Evolutionary conservation across 345 rosid species (phyloP).

Genomic region (Luvunga scandens): DNA sequence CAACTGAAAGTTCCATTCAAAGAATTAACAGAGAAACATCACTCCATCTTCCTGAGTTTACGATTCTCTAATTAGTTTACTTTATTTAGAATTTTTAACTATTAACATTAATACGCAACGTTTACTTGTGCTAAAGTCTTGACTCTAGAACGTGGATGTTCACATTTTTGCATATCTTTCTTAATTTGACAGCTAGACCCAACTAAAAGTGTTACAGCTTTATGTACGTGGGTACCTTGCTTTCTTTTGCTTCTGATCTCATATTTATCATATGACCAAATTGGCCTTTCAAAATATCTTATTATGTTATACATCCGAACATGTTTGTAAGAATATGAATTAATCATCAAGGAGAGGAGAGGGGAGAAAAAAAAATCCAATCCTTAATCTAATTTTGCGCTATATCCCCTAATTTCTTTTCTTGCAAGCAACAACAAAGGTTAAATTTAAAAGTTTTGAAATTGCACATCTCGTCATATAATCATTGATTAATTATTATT

Average conservation of each 20-base stretch:
- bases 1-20: background rate
- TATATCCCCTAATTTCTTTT: background rate
- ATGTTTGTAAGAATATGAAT: background rate
- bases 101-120: background rate
- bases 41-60: background rate
- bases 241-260: background rate
- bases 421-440: background rate
- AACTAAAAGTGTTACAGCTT: background rate
- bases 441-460: background rate
- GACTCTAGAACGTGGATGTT: background rate
- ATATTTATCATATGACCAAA: background rate
- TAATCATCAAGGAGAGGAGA: background rate
- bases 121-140: constrained; percentile 16
- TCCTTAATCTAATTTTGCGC: background rate
- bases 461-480: background rate
- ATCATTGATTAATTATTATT: no score
- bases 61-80: constrained; percentile 7
- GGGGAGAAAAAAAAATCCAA: no score
- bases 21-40: background rate
- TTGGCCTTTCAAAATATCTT: background rate
- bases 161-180: background rate
- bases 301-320: background rate
- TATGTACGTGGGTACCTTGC: background rate
- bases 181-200: background rate
- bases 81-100: background rate